These are phyloP conservation scores for Discostella stelligeroides DNA, from an alignment of 108 stramenopile species.

Conservation along the genomic window DNA sequence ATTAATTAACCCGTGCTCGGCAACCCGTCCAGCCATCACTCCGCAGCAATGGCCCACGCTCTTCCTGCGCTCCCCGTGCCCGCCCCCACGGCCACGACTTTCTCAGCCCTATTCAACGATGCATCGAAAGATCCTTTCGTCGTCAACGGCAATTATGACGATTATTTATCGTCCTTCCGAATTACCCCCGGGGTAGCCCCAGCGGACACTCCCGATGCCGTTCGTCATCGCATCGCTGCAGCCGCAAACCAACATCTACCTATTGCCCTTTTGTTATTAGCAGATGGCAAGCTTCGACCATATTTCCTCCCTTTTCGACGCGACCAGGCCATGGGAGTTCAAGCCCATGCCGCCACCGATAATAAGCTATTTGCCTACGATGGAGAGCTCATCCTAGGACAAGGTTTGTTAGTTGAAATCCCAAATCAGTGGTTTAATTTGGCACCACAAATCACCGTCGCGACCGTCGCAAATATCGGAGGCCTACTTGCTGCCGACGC, in stretches of 20 bases:
- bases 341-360: conserved; percentile 12
- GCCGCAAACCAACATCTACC: not conserved
- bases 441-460: not conserved
- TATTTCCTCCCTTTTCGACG: conserved; percentile 24
- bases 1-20: too few species aligned
- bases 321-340: conserved; percentile 26
- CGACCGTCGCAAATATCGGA: not conserved
- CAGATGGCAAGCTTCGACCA: not conserved
- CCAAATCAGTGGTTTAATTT: not conserved
- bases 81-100: not conserved
- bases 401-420: not conserved
- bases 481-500: not conserved
- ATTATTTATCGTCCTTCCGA: not conserved
- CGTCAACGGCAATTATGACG: not conserved
- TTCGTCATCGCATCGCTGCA: not conserved
- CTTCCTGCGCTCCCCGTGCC: not conserved
- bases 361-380: conserved; percentile 11
- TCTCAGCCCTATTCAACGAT: conserved; percentile 4
- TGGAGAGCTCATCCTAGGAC: conserved; percentile 1
- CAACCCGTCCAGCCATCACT: too few species aligned
- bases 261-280: not conserved
- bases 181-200: not conserved
- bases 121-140: not conserved
- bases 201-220: not conserved
- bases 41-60: not conserved